Conservation (phyloP, 2,329 filamentous ascomycete genomes). For the Pseudogymnoascus verrucosus region DNA sequence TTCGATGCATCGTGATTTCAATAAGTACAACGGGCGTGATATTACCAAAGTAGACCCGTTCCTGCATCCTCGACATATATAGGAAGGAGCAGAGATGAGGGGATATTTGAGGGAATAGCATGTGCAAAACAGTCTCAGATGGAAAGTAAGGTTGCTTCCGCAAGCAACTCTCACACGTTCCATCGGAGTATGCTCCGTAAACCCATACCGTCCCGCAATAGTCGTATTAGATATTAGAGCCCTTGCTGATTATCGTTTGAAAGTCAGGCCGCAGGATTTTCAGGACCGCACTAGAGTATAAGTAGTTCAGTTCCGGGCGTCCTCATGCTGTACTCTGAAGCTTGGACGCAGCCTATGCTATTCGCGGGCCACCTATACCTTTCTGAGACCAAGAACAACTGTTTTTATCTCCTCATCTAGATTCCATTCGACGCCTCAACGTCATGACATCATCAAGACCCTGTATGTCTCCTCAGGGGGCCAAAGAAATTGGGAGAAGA, state of each 20-base stretch:
- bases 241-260: not conserved
- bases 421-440: not conserved
- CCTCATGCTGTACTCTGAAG: not conserved
- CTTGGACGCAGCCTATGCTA: not conserved
- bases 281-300: slow-evolving; percentile 1
- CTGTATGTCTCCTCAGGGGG: not conserved
- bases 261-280: slow-evolving; percentile 3
- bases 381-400: not conserved
- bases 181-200: not conserved
- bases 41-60: not conserved
- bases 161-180: not conserved
- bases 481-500: not conserved
- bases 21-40: not conserved
- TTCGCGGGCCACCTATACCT: not conserved
- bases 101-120: not conserved
- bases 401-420: not conserved
- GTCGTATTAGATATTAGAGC: not conserved
- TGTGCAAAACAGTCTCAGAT: not conserved
- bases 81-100: not conserved
- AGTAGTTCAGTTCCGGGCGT: not conserved
- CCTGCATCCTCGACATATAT: not conserved
- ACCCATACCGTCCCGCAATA: slow-evolving; percentile 1
- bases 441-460: not conserved
- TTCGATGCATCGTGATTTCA: slow-evolving; percentile 6
- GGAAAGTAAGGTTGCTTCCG: not conserved